Percentiles rank a stretch among this genome's conserved stretches.
Conservation (phyloP, 2,329 filamentous ascomycete species). For the Colletotrichum graminicola region DNA sequence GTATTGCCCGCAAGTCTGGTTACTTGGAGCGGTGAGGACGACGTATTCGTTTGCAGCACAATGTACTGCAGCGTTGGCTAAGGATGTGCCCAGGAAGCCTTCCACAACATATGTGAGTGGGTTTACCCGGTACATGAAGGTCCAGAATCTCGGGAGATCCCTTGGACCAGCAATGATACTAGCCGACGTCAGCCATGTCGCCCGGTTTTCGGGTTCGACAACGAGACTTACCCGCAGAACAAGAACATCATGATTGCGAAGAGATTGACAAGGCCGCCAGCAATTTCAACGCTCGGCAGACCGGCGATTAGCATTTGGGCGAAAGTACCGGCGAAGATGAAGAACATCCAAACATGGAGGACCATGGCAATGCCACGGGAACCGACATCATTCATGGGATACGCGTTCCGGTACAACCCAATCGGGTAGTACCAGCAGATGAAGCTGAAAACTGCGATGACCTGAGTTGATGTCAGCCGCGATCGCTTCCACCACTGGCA, state of each 20-base stretch:
- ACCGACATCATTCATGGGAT: conserved; percentile 59
- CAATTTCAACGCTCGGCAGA: conserved; percentile 72
- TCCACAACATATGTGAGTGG: conserved; percentile 49
- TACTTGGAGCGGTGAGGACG: conserved; percentile 23
- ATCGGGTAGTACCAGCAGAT: conserved; percentile 78
- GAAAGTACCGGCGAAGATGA: conserved; percentile 76
- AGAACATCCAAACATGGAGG: conserved; percentile 72
- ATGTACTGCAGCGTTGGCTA: conserved; percentile 40
- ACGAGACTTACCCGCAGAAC: conserved; percentile 60
- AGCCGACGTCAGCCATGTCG: background rate
- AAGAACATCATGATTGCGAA: conserved; percentile 73
- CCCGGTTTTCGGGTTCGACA: no score
- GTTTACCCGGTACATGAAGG: conserved; percentile 45
- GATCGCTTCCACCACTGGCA: background rate
- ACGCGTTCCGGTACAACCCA: conserved; percentile 70
- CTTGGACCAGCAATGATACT: conserved; percentile 39
- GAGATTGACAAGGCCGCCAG: conserved; percentile 73
- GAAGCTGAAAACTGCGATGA: conserved; percentile 67
- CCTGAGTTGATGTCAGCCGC: background rate
- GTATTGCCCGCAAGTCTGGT: conserved; percentile 40
- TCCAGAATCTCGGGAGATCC: conserved; percentile 41
- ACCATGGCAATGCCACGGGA: conserved; percentile 71
- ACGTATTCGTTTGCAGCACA: conserved; percentile 41
- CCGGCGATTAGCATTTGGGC: conserved; percentile 74
- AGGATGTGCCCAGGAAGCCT: conserved; percentile 47